Base-by-base conservation (phyloP, 208 protist species). In the Trypanosoma lewisi region DNA sequence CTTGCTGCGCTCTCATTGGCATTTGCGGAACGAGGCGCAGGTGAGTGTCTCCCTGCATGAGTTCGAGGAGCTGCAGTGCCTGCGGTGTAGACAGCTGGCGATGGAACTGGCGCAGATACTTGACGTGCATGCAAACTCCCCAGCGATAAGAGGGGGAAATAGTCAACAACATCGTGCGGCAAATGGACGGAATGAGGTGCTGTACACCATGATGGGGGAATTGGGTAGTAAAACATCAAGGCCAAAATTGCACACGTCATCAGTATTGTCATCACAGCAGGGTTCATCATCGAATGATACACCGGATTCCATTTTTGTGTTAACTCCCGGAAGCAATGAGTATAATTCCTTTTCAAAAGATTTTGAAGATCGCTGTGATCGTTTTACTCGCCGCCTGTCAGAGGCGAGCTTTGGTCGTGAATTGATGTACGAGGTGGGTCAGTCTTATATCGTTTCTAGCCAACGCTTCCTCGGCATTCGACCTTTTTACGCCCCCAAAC, bases 401-500 rank as follows among this genome's bases (percentile, higher is more conserved):
- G 84, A 86, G 14, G 83, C 89, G 9, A 93, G 83, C 70, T 95
- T 95, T 73, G 89, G 89, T 5, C 72, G 62, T 11, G 79, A 88
- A 62, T 73, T 95, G 21, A 75, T 93, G 28, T 82, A 89, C 56
- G 80, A 87, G 37, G 74, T 93, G 6, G 89, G 89, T 2, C 74
- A 88, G 66, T 80, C 85, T 0, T 93, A 95, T 67, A 75, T 93
- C 39, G 59, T 85, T 5, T 70, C 69, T 4, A 87, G 85, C 37
- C 82, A 93, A 69, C 89, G 89, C 23, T 95, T 89, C 51, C 83
- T 95, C 19, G 76, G 80, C 16, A 67, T 95, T 37, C 70, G 64
- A 0, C 85, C 85, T 4, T 95, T 93, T 70, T 95, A 95, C 69
- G 75, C 80, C 8, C 75, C 89, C 8, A 95, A 95, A 70, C 16